Base-by-base conservation (phyloP, 2,329 filamentous ascomycete genomes). In the Calcarisporium arbuscula region DNA sequence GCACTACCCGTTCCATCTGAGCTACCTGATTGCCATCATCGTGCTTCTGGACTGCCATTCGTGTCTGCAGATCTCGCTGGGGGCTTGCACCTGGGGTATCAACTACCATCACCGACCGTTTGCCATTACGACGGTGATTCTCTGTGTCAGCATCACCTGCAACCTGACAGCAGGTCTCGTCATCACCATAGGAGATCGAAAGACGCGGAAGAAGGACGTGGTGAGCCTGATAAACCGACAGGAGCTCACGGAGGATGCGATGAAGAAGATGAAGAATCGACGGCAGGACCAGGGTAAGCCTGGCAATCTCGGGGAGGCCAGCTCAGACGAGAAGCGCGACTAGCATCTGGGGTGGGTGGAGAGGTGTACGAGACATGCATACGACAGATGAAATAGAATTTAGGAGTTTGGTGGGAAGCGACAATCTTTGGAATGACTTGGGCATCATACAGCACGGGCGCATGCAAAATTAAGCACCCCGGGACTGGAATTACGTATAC, bases 141-240 rank as follows among this genome's bases (percentile, higher is more conserved):
- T 94, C 3, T 83, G 79, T 50, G 83, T 77, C 50, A 86, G 80
- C 17, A 85, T 94, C 47, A 74, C 78, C 0, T 82, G 78, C 52
- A 94, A 94, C 53, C 80, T 87, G 43, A 74, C 74, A 0, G 86
- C 82, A 0, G 86, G 86, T 4, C 60, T 94, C 2, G 54, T 90
- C 18, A 94, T 94, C 53, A 78, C 70, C 44, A 68, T 87, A 12
- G 86, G 86, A 2, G 85, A 90, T 51, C 73, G 80, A 15, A 75
- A 72, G 43, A 88, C 85, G 3, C 68, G 86, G 32, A 94, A 94
- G 70, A 90, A 88, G 72, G 85, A 94, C 27, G 84, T 94, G 0
- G 67, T 88, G 16, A 80, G 89, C 51, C 72, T 80, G 28, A 75
- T 92, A 60, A 77, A 84, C 49, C 67, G 85, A 19, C 86, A 92